Evolutionary conservation across 805 yeast genomes (phyloP), one percentile per base, ranked within the genome.

Genomic region (Hemisphaericaspora nanyangensis): DNA sequence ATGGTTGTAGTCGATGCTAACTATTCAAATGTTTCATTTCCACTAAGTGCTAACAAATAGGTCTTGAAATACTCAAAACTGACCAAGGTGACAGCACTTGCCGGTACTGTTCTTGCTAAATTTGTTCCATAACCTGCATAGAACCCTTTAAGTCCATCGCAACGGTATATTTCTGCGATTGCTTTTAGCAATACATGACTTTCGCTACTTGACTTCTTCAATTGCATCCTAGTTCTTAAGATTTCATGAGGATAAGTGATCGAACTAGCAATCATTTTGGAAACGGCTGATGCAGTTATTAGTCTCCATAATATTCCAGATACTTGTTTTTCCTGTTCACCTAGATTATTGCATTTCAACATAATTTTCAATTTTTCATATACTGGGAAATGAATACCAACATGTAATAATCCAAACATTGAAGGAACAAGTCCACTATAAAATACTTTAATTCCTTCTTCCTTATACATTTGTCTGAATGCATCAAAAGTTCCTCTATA

Each of bases 161-260:
- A 77, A 42, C 54, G 47, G 54, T 72, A 76, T 34, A 84, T 72
- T 11, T 63, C 55, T 28, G 49, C 44, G 15, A 74, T 55, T 12
- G 70, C 63, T 18, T 56, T 42, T 43, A 63, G 32, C 46, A 68
- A 45, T 13, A 46, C 43, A 25, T 44, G 37, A 31, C 44, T 38
- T n/a, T 36, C 36, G 5, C 20, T 28, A 20, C 39, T 39, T 24
- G 31, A 37, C 35, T 60, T 52, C 20, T 42, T 50, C 56, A 85
- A 76, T 63, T 91, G 99, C 77, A 89, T 76, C 52, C 98, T 74
- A 10, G 98, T 90, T 51, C 99, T 74, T 35, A 93, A 69, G 24
- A 91, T 90, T 60, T 91, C 99, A 63, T 91, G 99, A 2, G 99
- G 98, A 56, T 91, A 91, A 0, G 98, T 91, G 38, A 87, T 70